Conservation (phyloP, 768 basidiomycete genomes). For the Termitomyces sp. region DNA sequence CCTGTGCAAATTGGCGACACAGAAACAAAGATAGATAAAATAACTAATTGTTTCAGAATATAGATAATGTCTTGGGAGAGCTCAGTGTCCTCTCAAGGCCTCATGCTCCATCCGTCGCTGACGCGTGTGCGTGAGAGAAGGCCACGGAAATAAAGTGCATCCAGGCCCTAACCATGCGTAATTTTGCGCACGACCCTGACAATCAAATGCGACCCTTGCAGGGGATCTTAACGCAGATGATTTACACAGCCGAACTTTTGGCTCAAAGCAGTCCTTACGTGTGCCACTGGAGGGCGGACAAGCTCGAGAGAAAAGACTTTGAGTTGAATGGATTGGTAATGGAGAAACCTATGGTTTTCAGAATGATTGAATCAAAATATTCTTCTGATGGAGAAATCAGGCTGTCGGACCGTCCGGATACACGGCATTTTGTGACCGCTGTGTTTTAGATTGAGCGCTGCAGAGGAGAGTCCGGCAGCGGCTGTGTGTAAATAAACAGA, state of each 20-base stretch:
- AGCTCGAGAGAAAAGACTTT: not conserved
- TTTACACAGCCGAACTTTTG: not conserved
- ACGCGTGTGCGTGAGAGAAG: not conserved
- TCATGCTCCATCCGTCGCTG: not conserved
- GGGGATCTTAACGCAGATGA: not conserved
- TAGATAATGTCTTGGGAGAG: not conserved
- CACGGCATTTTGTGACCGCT: slow-evolving; percentile 19
- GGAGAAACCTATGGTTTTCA: not conserved
- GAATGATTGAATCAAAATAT: not conserved
- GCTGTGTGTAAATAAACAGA: slow-evolving; percentile 7
- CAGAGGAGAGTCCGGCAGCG: not conserved
- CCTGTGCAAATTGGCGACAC: not conserved
- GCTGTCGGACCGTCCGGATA: slow-evolving; percentile 9
- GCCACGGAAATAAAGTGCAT: not conserved
- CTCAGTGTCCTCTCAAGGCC: not conserved
- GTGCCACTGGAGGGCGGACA: not conserved
- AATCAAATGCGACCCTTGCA: not conserved
- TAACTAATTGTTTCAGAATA: not conserved
- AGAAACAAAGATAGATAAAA: not conserved
- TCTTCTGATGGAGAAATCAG: not conserved
- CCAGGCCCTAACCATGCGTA: not conserved
- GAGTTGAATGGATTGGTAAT: not conserved
- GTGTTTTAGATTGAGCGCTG: slow-evolving; percentile 4
- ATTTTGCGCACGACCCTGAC: not conserved
- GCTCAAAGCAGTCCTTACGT: not conserved